Conservation (phyloP, 1,139 yeast species). For the Debaryomycetaceae sp. region DNA sequence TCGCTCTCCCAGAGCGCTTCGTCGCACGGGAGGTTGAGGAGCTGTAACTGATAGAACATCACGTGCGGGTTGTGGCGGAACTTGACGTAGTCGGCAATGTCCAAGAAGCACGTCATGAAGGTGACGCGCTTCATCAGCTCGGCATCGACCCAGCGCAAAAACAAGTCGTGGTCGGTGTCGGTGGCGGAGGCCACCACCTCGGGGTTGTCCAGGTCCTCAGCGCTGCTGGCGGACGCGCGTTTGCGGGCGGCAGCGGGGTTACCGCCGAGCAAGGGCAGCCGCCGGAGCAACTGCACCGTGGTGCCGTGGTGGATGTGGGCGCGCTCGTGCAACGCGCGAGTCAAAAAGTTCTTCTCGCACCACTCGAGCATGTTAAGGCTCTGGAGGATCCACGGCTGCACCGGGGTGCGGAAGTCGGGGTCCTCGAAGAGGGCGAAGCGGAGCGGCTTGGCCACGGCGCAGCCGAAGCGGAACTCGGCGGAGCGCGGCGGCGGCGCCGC, state of each 20-base stretch:
- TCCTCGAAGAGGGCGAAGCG: conserved; percentile 60
- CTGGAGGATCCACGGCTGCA: conserved; percentile 64
- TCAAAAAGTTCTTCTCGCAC: conserved; percentile 61
- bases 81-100: conserved; percentile 73
- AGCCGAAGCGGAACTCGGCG: conserved; percentile 24
- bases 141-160: conserved; percentile 64
- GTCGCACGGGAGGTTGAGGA: conserved; percentile 68
- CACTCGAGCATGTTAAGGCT: conserved; percentile 58
- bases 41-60: conserved; percentile 68
- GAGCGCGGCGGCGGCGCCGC: conserved; percentile 17
- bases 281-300: conserved; percentile 63
- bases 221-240: conserved; percentile 16
- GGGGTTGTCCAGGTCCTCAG: conserved; percentile 24
- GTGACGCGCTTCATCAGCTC: conserved; percentile 79
- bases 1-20: conserved; percentile 60
- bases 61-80: conserved; percentile 72
- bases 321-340: conserved; percentile 62
- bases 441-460: conserved; percentile 54
- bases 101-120: conserved; percentile 74
- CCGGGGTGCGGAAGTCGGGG: conserved; percentile 57
- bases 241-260: conserved; percentile 39
- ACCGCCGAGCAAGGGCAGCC: conserved; percentile 73
- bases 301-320: conserved; percentile 78
- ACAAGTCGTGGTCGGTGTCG: conserved; percentile 25
- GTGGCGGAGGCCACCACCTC: conserved; percentile 11